Base-by-base conservation (phyloP, 139 green algal genomes). In the Coelastrella sp. region DNA sequence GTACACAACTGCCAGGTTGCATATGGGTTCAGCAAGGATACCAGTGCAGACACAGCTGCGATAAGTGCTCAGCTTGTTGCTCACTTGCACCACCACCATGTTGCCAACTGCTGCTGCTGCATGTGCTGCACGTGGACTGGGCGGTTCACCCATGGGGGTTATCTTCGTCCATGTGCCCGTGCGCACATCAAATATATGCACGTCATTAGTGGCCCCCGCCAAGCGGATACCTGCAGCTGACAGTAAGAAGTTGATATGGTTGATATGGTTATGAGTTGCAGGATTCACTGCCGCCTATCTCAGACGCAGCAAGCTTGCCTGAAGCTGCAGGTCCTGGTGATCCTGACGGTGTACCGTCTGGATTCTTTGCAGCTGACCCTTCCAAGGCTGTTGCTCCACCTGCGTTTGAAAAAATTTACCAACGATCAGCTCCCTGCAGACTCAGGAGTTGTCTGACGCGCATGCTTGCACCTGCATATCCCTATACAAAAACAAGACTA, bases 61-160 rank as follows among this genome's bases (percentile, higher is more conserved):
- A n/a, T n/a, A n/a, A n/a, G n/a, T n/a, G n/a, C n/a, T n/a, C n/a
- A n/a, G 45, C 45, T 57, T 13, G 21, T n/a, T 78, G 25, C 75
- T 9, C 69, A 95, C 93, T 91, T 96, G 94, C 40, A 99, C 91
- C 5, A 99, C 97, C 2, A 99, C 94, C 97, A 99, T 99, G 85
- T 95, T 98, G 74, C 97, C 97, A 17, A 99, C 97, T 17, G 97
- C 96, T n/a, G 97, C 98, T 19, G 96, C 96, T 50, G 96, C 96
- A 81, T 99, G 97, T 4, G 97, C 97, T 50, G 97, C 97, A 11
- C 97, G 89, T 0, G 97, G 96, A 21, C 94, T 98, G 0, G 97
- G 97, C 17, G 93, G 89, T 86, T 99, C 97, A 6, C 97, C 97
- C 41, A 87, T 60, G 5, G 96, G 94, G 8, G 85, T 79, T 15